phyloP scores from a whole-genome alignment of 2,329 filamentous ascomycete species.

The Microsporum canis region DNA sequence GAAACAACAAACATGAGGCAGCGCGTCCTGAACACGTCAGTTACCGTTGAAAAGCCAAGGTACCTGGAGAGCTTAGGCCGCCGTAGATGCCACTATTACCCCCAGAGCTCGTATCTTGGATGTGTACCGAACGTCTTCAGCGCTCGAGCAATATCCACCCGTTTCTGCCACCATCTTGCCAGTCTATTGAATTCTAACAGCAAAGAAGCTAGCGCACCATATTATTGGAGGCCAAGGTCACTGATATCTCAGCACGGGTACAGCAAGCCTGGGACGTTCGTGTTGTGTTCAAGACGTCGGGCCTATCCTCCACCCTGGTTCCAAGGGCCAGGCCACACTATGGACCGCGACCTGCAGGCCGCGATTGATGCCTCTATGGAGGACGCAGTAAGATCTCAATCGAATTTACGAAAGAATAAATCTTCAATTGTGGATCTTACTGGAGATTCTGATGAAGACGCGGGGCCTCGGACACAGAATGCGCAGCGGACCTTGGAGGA shows the following conservation, averaged over 20 bases:
- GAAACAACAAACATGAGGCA: no score
- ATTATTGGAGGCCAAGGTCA: background rate
- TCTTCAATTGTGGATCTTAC: constrained; percentile 11
- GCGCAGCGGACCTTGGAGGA: background rate
- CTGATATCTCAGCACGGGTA: background rate
- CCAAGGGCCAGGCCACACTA: background rate
- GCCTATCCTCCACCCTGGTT: background rate
- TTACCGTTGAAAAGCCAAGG: no score
- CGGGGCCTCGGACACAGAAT: background rate
- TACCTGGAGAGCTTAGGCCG: background rate
- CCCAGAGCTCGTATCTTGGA: background rate
- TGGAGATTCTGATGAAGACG: constrained; percentile 7
- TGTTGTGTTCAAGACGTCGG: background rate
- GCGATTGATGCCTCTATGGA: background rate
- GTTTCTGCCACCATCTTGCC: background rate
- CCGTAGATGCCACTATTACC: background rate
- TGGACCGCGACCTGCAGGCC: background rate
- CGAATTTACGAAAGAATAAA: background rate
- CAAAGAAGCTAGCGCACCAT: background rate
- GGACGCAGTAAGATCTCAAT: background rate
- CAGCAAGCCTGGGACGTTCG: background rate
- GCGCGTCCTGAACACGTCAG: no score
- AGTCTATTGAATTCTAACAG: background rate
- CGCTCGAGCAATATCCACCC: background rate
- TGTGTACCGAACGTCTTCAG: background rate